Conservation (phyloP, 371 early-diverging fungal species). For the Mycotypha africana region DNA sequence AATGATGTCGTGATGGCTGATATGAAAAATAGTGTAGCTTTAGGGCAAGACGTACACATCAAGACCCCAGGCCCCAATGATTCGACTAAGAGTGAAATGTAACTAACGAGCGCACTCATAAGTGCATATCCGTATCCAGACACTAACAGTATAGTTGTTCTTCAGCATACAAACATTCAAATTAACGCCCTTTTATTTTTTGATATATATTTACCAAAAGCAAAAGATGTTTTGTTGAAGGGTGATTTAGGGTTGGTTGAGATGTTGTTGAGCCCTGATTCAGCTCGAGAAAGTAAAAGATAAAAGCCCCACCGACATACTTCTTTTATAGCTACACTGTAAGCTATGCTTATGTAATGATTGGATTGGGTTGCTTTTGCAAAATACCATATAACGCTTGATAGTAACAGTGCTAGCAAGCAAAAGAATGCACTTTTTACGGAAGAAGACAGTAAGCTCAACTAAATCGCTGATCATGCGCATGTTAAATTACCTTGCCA, state of each 20-base stretch:
- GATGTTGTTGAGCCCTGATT: constrained; percentile 50
- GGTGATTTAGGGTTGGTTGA: constrained; percentile 52
- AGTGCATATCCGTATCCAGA: constrained; percentile 69
- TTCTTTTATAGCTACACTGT: constrained; percentile 64
- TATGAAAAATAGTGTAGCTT: constrained; percentile 55
- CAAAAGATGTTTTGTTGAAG: constrained; percentile 54
- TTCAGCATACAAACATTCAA: neutral
- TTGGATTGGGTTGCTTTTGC: constrained; percentile 26
- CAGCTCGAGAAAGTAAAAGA: constrained; percentile 50
- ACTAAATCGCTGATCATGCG: no score
- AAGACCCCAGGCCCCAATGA: constrained; percentile 66
- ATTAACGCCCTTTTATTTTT: neutral
- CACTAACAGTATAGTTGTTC: constrained; percentile 14
- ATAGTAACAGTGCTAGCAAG: constrained; percentile 60
- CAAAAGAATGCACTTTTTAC: constrained; percentile 69
- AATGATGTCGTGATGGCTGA: constrained; percentile 65
- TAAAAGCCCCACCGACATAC: constrained; percentile 60
- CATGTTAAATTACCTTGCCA: constrained; percentile 51
- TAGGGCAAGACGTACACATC: constrained; percentile 63
- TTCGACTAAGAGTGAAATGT: constrained; percentile 57
- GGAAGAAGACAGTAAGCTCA: no score
- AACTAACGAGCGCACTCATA: constrained; percentile 63
- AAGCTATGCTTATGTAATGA: constrained; percentile 45
- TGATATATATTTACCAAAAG: constrained; percentile 39
- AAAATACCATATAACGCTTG: constrained; percentile 68